Evolutionary conservation across 805 yeast genomes (phyloP).

Genomic region (Starmerella potacharoeniae): DNA sequence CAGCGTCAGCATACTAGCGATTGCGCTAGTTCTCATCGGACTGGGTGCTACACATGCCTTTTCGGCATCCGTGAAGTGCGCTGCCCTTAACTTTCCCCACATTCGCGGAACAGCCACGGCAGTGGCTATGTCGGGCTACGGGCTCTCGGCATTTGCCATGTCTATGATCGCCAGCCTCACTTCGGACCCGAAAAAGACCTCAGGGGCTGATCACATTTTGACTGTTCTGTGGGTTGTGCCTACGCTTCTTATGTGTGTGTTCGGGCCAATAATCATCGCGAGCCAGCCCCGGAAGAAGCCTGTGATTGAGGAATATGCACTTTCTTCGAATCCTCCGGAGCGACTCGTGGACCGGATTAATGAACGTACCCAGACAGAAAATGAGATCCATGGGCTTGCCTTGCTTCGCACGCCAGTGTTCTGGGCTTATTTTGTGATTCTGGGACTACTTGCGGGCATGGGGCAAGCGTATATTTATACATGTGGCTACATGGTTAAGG

Average conservation of each 20-base stretch:
- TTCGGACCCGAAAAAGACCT: constrained; percentile 26
- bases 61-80: constrained; percentile 57
- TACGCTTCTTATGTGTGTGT: constrained; percentile 37
- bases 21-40: constrained; percentile 48
- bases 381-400: constrained; percentile 13
- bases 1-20: constrained; percentile 33
- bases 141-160: constrained; percentile 59
- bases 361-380: constrained; percentile 9
- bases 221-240: constrained; percentile 34
- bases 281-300: constrained; percentile 12
- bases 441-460: constrained; percentile 50
- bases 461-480: constrained; percentile 70
- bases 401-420: constrained; percentile 32
- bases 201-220: constrained; percentile 32
- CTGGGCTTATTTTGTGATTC: constrained; percentile 40
- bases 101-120: constrained; percentile 65
- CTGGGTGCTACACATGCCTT: constrained; percentile 57
- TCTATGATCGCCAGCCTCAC: constrained; percentile 44
- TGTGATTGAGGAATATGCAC: constrained; percentile 11
- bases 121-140: constrained; percentile 62
- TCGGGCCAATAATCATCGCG: constrained; percentile 19
- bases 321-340: constrained; percentile 6
- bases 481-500: constrained; percentile 56
- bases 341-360: constrained; percentile 14
- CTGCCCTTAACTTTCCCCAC: constrained; percentile 58